Evolutionary conservation across 345 rosid species (phyloP).

Genomic region (Arabis hirsuta): DNA sequence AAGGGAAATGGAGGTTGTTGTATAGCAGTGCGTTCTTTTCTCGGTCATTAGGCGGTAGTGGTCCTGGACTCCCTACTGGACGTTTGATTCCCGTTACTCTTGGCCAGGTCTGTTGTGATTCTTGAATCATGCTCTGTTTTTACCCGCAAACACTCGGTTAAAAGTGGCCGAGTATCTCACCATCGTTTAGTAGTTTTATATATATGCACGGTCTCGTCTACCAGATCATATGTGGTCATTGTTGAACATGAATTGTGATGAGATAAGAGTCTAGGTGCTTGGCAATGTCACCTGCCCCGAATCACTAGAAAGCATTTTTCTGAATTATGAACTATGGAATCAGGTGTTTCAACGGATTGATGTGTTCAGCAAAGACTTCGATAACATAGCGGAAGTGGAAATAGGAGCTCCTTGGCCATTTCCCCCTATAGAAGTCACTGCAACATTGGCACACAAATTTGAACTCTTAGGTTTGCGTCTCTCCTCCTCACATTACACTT

Average conservation of each 20-base stretch:
- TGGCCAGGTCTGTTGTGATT: slow-evolving; percentile 62
- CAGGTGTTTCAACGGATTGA: slow-evolving; percentile 97
- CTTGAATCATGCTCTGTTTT: too few relatives aligned
- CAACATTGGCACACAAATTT: slow-evolving; percentile 88
- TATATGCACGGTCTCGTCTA: not conserved
- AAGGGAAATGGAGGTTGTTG: slow-evolving; percentile 88
- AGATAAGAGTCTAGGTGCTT: not conserved
- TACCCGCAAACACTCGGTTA: not conserved
- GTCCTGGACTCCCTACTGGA: slow-evolving; percentile 91
- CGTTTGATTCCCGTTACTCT: slow-evolving; percentile 89
- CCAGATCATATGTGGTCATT: not conserved
- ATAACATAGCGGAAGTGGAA: slow-evolving; percentile 84
- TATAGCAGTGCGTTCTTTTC: slow-evolving; percentile 95
- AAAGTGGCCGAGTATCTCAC: not conserved
- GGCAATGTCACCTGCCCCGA: not conserved
- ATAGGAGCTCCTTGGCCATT: slow-evolving; percentile 94
- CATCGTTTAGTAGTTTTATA: not conserved
- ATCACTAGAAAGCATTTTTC: not conserved
- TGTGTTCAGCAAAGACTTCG: slow-evolving; percentile 79
- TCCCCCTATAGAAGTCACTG: slow-evolving; percentile 72
- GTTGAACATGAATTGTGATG: not conserved
- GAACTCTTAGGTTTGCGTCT: slow-evolving; percentile 67
- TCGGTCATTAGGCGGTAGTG: slow-evolving; percentile 86
- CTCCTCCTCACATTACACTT: not conserved
- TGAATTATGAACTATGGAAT: not conserved